Conservation (phyloP, 202 grass and related monocot genomes). For the Dendrocalamus latiflorus region DNA sequence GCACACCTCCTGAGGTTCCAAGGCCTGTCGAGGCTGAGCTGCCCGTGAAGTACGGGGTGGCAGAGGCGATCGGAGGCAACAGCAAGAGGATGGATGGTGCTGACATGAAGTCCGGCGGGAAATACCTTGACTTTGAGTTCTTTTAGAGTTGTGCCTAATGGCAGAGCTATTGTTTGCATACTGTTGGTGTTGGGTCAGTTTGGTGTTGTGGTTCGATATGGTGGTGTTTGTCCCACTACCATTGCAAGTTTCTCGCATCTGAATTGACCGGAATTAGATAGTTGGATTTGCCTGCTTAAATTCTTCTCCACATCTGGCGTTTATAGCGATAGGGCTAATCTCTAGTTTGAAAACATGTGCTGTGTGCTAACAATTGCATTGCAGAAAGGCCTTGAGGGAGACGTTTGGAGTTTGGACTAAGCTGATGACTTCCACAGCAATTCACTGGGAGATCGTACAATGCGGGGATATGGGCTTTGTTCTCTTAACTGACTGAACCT, state of each 20-base stretch:
- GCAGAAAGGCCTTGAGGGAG: neutral
- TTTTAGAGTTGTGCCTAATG: constrained; percentile 49
- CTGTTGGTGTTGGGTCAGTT: constrained; percentile 27
- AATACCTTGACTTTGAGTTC: constrained; percentile 98
- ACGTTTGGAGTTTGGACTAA: neutral
- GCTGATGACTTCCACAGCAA: neutral
- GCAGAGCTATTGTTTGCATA: constrained; percentile 22
- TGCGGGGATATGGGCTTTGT: constrained; percentile 53
- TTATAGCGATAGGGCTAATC: neutral
- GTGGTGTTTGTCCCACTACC: constrained; percentile 18
- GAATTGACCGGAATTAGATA: constrained; percentile 32
- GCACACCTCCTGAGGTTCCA: constrained; percentile 83
- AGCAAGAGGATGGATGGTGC: constrained; percentile 43
- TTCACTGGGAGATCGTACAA: neutral
- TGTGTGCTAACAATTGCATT: neutral
- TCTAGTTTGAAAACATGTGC: neutral
- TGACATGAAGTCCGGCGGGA: constrained; percentile 57
- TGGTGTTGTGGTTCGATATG: constrained; percentile 26
- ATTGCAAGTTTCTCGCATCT: constrained; percentile 16
- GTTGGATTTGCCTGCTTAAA: constrained; percentile 5
- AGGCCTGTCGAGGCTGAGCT: constrained; percentile 64
- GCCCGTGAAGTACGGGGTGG: constrained; percentile 48
- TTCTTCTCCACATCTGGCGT: neutral
- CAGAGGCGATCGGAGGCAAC: constrained; percentile 40
- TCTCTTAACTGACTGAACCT: constrained; percentile 27